Evolutionary conservation across 441 rosid genomes (phyloP).

Genomic region (Croton laevigatus): DNA sequence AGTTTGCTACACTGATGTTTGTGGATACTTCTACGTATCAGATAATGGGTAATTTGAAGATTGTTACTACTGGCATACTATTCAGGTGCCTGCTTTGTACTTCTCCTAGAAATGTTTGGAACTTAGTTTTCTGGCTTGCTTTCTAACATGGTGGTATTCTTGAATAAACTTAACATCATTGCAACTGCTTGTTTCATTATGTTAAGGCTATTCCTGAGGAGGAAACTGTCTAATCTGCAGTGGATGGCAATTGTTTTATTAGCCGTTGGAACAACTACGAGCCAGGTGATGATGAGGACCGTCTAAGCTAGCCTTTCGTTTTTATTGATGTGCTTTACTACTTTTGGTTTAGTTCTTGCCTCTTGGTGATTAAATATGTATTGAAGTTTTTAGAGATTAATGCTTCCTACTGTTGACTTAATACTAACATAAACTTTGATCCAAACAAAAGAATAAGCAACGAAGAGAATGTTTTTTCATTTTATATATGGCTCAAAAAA

Average conservation of each 20-base stretch:
- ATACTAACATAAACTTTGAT: background rate
- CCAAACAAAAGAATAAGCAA: background rate
- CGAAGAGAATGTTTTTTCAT: background rate
- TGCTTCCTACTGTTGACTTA: background rate
- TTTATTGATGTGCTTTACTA: background rate
- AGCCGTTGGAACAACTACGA: slow-evolving; percentile 82
- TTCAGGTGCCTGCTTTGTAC: slow-evolving; percentile 42
- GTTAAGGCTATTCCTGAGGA: slow-evolving; percentile 54
- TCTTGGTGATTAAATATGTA: background rate
- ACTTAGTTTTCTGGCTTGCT: background rate
- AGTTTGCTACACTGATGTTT: slow-evolving; percentile 69
- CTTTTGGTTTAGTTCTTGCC: background rate
- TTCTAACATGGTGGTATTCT: background rate
- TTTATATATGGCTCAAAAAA: background rate
- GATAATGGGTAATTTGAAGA: slow-evolving; percentile 86
- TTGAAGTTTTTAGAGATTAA: background rate
- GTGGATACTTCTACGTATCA: slow-evolving; percentile 81
- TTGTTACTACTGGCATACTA: slow-evolving; percentile 63
- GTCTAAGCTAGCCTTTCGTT: background rate
- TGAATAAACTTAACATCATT: background rate
- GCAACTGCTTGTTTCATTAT: background rate
- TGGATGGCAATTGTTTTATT: slow-evolving; percentile 78
- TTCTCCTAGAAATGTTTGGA: background rate
- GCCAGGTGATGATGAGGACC: slow-evolving; percentile 47
- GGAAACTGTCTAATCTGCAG: slow-evolving; percentile 58